Evolutionary conservation across 1,284 basidiomycete genomes (phyloP), one percentile per base, ranked within the genome.

Genomic region (Apiotrichum gamsii): DNA sequence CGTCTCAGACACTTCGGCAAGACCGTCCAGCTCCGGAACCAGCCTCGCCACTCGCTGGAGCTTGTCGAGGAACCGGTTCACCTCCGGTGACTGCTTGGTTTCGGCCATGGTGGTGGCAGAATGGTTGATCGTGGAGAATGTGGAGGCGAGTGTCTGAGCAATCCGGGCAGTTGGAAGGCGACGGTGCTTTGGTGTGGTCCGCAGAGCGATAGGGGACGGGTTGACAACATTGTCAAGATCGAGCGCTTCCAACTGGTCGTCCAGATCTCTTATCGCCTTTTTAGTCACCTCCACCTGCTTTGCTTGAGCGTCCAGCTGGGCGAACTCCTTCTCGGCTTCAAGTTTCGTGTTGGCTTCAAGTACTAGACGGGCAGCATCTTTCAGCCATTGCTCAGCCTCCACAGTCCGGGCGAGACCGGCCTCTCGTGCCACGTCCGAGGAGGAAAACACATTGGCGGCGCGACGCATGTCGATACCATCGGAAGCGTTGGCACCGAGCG

Each of bases 201-300:
- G 45, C 15, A 51, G 43, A 4, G 39, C 35, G 13, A 39, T 16
- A 1, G 51, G 42, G 8, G 50, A 43, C 2, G 56, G 52, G 38
- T 49, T 45, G 8, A 39, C 31, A 5, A 58, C 42, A 1, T 38
- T 38, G 11, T 51, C 47, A n/a, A 52, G 46, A 32, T 62, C 58
- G 34, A 62, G 45, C 5, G 54, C 42, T 20, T 59, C 52, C 14
- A 68, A 56, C 4, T 57, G 45, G 11, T 45, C 37, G 43, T 53
- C 55, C 2, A 66, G 43, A 3, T 58, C 50, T 3, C 41, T 8
- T 24, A 43, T 35, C 18, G 25, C 25, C 25, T 6, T 37, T 20
- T 8, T 29, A n/a, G 31, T 38, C 31, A 29, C 31, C 11, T 24
- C 25, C 8, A 11, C 25, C 6, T 28, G 25, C 11, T 6, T 28